These are phyloP conservation scores for Hanseniaspora clermontiae DNA, from an alignment of 805 yeast species.

Conservation along the genomic window DNA sequence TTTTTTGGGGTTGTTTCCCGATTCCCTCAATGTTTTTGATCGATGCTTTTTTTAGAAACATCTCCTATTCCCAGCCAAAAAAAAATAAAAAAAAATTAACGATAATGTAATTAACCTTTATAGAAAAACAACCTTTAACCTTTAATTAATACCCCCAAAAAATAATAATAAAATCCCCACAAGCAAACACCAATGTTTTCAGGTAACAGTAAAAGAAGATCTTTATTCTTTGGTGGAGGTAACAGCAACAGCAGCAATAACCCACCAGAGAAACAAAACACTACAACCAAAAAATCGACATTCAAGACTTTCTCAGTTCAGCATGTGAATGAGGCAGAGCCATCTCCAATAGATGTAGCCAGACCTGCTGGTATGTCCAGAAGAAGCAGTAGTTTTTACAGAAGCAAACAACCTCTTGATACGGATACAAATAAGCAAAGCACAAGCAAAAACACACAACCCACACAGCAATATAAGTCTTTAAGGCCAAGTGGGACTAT, in stretches of 20 bases:
- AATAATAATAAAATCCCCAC: no score
- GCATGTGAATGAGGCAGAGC: constrained; percentile 5
- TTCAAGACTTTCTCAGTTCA: constrained; percentile 11
- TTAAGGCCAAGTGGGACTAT: neutral
- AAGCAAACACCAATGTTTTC: neutral
- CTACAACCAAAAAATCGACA: neutral
- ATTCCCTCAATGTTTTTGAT: no score
- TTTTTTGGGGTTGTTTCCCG: no score
- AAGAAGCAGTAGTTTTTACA: neutral
- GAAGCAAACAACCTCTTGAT: neutral
- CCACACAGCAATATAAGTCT: neutral
- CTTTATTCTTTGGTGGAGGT: constrained; percentile 8
- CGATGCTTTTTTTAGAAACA: neutral
- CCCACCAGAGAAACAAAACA: neutral
- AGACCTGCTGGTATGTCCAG: neutral
- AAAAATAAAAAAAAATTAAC: no score
- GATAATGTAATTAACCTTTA: no score
- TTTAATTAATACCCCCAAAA: no score
- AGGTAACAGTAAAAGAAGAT: constrained; percentile 5
- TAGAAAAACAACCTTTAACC: no score
- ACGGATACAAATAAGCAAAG: no score
- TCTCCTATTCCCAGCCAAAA: neutral
- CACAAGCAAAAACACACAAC: neutral
- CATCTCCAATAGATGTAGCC: neutral
- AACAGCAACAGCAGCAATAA: neutral